Base-by-base conservation (phyloP, 2,329 filamentous ascomycete species). In the Fusarium solani-melongenae region DNA sequence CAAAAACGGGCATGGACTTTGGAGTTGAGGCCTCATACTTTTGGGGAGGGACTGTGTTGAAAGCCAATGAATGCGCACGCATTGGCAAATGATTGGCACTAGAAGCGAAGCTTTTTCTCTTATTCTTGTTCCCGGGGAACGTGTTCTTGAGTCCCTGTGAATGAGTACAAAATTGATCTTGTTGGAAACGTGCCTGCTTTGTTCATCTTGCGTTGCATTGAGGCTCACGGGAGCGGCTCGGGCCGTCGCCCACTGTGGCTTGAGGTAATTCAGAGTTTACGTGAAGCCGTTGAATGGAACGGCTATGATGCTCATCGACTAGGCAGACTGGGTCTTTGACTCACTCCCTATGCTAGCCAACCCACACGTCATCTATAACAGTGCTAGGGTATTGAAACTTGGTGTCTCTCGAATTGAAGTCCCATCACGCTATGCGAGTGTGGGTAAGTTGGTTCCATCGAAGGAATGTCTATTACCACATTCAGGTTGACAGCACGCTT, bases 1-100 rank as follows among this genome's bases (percentile, higher is more conserved):
- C 67, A 70, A 76, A 51, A 70, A 69, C 60, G 59, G 69, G 69
- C 74, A 76, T 76, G 66, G 67, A 72, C 33, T 65, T 73, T 73
- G 74, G 75, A 78, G 74, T 78, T 78, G 75, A 66, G 74, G 73
- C 75, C 73, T 75, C 73, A 67, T 64, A 69, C 62, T 67, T 66
- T 72, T 67, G 72, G 65, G 69, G 49, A 51, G 59, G 70, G 70
- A 76, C 57, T 60, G 60, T 49, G 63, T 68, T 71, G 67, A 46
- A 51, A 67, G 69, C 72, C 49, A 70, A 66, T 55, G 49, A 22
- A 71, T 58, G 41, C 69, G 68, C 41, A 46, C 69, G 68, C 41
- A 46, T 46, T 51, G 46, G 27, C 46, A 31, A 66, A 65, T 58
- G 70, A 62, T 64, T 73, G 74, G 71, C 67, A 73, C 70, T 74